Base-by-base conservation (phyloP, 495 filamentous ascomycete species). In the Penicillium samsonianum region DNA sequence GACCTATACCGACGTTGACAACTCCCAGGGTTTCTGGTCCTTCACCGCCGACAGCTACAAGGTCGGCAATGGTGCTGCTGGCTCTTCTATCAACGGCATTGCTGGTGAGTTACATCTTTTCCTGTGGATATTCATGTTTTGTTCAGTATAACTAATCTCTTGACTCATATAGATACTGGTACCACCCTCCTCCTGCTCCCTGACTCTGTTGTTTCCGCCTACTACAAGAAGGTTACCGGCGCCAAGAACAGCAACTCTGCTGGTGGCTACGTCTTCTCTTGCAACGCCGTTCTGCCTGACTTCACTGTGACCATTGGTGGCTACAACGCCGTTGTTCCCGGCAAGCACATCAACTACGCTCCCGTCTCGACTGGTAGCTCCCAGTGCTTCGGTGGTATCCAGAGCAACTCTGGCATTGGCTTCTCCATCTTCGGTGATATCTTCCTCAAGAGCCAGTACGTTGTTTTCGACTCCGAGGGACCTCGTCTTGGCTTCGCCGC, bases 361-460 rank as follows among this genome's bases (percentile, higher is more conserved):
- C 73, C 75, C 22, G 38, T 76, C 62, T 71, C 68, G 19, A 64
- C 71, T 16, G 70, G 68, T 47, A 72, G 78, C 50, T 78, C 70
- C 42, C 78, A 64, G 52, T 90, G 87, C 73, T 85, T 77, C 64
- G 87, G 87, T 50, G 82, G 83, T 19, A 78, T 90, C 56, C 87
- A 90, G 73, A 69, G 69, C 51, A 83, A 86, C 71, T 70, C 73
- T 14, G 84, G 84, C 49, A 77, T 90, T 25, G 82, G 78, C 22
- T 83, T 90, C 65, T 79, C 79, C 55, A 90, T 94, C 69, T 85
- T 87, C 51, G 89, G 90, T 40, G 90, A 92, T 57, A 80, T 91
- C 45, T 90, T 89, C 64, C 80, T 94, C 58, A 92, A 92, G 79
- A 81, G 82, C 57, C 85, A 90, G 61, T 91, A 87, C 65, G 89